Evolutionary conservation across 2,329 filamentous ascomycete genomes (phyloP), one percentile per base, ranked within the genome.

Genomic region (Ambrosiella beaveri): DNA sequence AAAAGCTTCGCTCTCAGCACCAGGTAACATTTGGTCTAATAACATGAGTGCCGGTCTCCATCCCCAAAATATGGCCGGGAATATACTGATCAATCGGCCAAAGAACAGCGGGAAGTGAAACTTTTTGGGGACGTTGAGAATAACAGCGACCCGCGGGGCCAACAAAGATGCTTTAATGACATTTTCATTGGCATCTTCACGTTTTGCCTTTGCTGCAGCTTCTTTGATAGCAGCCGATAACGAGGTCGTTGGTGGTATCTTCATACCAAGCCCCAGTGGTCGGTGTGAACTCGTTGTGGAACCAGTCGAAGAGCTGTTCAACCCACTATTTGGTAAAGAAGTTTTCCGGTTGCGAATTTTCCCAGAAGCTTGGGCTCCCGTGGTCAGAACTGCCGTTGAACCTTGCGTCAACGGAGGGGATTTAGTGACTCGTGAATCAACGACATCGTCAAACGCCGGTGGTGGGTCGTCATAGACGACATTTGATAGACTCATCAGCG

Each of bases 81-180:
- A 75, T 57, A 86, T 81, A 61, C 84, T 88, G 62, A 85, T 71
- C 27, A 85, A 79, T n/a, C 87, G 81, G 64, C 85, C 82, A 62
- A 84, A 73, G 62, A 88, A 80, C 57, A 91, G 76, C 59, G 84
- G 82, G 47, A 85, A 74, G 67, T 90, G 83, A 83, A 86, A 91
- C 62, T 75, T 75, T 62, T 75, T 75, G 57, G 84, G 81, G 13
- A 93, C 80, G 56, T 86, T 86, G 52, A 91, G 76, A 38, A 88
- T 78, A 64, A 89, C 85, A 62, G 86, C 86, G 58, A 91, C 81
- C 58, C 86, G 85, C 11, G 86, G 86, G 65, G 89, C 85, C 49
- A 88, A 74, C 56, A 83, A 72, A 13, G 77, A 70, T 15, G 64
- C 62, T 38, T 45, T 54, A 12, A 61, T 59, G 2, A 61, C 56